Conservation (phyloP, 345 rosid genomes). For the Eucalyptus tenuipes region DNA sequence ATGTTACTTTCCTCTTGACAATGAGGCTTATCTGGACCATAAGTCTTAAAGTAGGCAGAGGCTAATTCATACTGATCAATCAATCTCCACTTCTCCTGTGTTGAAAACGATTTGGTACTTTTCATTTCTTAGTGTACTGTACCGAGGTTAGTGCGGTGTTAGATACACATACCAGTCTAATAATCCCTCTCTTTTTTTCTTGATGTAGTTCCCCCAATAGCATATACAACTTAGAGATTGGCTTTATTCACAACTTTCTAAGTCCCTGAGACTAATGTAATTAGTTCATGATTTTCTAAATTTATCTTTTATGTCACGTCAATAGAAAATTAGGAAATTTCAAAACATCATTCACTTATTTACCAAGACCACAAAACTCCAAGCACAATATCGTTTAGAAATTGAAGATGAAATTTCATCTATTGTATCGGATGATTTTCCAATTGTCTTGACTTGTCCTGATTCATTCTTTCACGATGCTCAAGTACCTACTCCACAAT, state of each 20-base stretch:
- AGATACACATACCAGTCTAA: accelerated
- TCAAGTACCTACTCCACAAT: background rate
- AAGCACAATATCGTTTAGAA: accelerated
- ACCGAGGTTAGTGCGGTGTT: accelerated
- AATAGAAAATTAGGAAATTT: background rate
- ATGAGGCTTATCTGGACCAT: accelerated
- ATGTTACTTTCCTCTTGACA: accelerated
- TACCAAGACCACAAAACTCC: background rate
- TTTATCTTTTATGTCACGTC: accelerated
- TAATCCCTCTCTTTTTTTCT: background rate
- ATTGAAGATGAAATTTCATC: background rate
- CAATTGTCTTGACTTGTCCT: background rate
- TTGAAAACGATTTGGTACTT: background rate
- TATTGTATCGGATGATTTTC: background rate
- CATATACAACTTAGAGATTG: background rate
- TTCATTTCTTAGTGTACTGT: background rate
- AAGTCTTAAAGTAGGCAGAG: background rate
- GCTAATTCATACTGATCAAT: accelerated
- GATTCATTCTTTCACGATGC: background rate
- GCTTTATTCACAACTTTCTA: background rate
- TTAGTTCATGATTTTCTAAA: background rate
- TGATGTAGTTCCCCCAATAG: background rate
- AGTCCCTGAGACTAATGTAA: background rate
- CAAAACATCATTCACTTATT: background rate
- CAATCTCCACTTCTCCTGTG: accelerated